Percentiles rank a stretch among this genome's conserved stretches.
phyloP scores from a whole-genome alignment of 2,329 filamentous ascomycete genomes.

The Sporothrix schenckii region DNA sequence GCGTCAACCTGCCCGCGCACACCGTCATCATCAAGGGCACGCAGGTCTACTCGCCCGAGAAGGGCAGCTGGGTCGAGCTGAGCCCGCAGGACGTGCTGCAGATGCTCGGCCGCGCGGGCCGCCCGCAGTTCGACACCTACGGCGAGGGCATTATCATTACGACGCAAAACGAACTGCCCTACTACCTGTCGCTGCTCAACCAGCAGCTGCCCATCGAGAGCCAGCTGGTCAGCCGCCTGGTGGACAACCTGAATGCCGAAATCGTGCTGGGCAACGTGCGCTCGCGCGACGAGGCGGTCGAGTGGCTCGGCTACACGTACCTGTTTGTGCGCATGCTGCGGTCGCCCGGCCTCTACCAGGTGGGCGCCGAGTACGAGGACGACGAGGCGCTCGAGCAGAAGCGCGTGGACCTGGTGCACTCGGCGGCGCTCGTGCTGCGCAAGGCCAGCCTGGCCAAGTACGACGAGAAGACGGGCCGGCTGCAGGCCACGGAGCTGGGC shows the following conservation, averaged over 20 bases:
- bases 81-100: slow-evolving; percentile 97
- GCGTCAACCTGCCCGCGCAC: slow-evolving; percentile 95
- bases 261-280: slow-evolving; percentile 92
- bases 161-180: slow-evolving; percentile 90
- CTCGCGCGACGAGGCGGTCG: slow-evolving; percentile 91
- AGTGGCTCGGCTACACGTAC: slow-evolving; percentile 98
- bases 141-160: slow-evolving; percentile 99
- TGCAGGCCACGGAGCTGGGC: slow-evolving; percentile 91
- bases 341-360: slow-evolving; percentile 91
- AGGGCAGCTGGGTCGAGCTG: slow-evolving; percentile 96
- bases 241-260: slow-evolving; percentile 95
- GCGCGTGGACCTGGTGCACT: slow-evolving; percentile 95
- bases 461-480: slow-evolving; percentile 85
- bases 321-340: slow-evolving; percentile 97
- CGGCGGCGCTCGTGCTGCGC: slow-evolving; percentile 82
- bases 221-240: slow-evolving; percentile 88
- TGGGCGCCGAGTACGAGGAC: slow-evolving; percentile 92
- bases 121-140: slow-evolving; percentile 95
- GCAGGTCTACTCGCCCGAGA: slow-evolving; percentile 96
- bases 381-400: slow-evolving; percentile 93
- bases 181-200: slow-evolving; percentile 94
- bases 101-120: slow-evolving; percentile 96
- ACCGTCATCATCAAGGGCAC: slow-evolving; percentile 99
- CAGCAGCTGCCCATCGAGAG: slow-evolving; percentile 97
- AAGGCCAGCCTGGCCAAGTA: slow-evolving; percentile 91